These are phyloP conservation scores for Fusarium nisikadoi DNA, from an alignment of 2,329 filamentous ascomycete species.

Conservation along the genomic window DNA sequence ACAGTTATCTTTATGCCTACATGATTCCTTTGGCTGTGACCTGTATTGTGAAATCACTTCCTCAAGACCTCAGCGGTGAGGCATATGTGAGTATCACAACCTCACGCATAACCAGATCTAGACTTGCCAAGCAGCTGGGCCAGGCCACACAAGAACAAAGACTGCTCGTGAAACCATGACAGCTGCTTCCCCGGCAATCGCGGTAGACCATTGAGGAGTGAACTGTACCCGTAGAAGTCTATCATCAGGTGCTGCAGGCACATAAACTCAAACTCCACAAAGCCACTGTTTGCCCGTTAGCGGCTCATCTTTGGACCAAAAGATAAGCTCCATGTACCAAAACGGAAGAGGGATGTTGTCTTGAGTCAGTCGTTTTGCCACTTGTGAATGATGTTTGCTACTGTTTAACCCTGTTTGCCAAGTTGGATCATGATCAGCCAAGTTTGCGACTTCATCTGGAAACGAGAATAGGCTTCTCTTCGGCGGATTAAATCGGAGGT, in stretches of 20 bases:
- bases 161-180: slow-evolving; percentile 2
- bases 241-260: slow-evolving; percentile 14
- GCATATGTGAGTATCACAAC: slow-evolving; percentile 4
- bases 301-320: neutral
- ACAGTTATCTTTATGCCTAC: slow-evolving; percentile 4
- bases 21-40: neutral
- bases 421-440: neutral
- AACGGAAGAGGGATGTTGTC: neutral
- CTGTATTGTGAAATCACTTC: neutral
- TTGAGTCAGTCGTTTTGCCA: slow-evolving; percentile 28
- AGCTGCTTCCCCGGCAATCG: neutral
- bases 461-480: neutral
- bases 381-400: neutral
- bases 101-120: neutral
- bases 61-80: slow-evolving; percentile 10
- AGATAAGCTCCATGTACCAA: slow-evolving; percentile 9
- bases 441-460: neutral
- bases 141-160: slow-evolving; percentile 6
- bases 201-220: neutral
- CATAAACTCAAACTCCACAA: slow-evolving; percentile 24
- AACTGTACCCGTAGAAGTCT: neutral
- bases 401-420: neutral
- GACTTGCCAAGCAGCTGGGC: slow-evolving; percentile 7
- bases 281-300: slow-evolving; percentile 3
- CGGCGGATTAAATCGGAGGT: neutral